phyloP scores from a whole-genome alignment of 768 basidiomycete genomes.

The Kwoniella sp. region DNA sequence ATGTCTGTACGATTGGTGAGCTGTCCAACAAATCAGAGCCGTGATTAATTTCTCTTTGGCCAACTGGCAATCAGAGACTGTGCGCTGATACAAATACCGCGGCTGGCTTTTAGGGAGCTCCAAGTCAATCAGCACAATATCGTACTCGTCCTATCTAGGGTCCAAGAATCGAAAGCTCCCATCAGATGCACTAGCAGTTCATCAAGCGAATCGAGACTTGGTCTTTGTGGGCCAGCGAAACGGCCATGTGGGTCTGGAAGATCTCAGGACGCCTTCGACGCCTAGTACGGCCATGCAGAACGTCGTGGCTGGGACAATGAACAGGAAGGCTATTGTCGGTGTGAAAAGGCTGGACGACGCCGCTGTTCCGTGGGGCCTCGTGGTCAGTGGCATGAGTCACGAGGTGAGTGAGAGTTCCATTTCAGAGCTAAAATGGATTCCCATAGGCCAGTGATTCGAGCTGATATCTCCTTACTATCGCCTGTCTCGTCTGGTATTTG shows the following conservation, averaged over 20 bases:
- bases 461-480: neutral
- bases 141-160: slow-evolving; percentile 11
- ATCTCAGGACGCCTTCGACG: slow-evolving; percentile 25
- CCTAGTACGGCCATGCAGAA: slow-evolving; percentile 9
- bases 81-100: no score
- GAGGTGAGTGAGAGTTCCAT: slow-evolving; percentile 32
- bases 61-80: neutral
- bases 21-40: neutral
- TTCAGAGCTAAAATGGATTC: no score
- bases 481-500: neutral
- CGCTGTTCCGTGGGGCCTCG: slow-evolving; percentile 44
- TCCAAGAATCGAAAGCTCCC: slow-evolving; percentile 21
- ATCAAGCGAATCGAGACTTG: slow-evolving; percentile 33
- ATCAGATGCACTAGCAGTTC: slow-evolving; percentile 39
- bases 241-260: slow-evolving; percentile 28
- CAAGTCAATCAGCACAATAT: slow-evolving; percentile 22
- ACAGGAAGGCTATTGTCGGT: slow-evolving; percentile 42
- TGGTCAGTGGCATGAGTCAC: slow-evolving; percentile 38
- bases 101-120: slow-evolving; percentile 21
- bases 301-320: slow-evolving; percentile 14
- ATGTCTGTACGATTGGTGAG: slow-evolving; percentile 37
- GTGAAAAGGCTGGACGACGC: slow-evolving; percentile 42
- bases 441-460: no score
- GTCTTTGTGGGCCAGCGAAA: slow-evolving; percentile 38
- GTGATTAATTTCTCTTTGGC: neutral